Conservation (phyloP, 495 filamentous ascomycete genomes). For the Penicillium atrosanguineum region DNA sequence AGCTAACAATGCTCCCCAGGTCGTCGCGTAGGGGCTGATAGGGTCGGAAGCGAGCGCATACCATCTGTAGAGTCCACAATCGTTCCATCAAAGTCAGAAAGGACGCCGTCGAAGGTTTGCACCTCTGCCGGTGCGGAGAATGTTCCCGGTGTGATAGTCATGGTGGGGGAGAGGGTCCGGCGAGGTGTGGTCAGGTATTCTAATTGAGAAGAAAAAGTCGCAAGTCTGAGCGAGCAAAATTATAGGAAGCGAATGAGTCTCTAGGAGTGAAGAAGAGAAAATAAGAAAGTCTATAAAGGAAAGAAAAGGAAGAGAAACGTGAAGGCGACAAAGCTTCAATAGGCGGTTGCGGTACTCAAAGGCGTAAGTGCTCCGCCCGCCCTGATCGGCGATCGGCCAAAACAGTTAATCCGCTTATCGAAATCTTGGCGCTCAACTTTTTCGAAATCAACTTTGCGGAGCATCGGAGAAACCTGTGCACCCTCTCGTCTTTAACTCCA, state of each 20-base stretch:
- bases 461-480: slow-evolving; percentile 9
- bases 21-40: neutral
- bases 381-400: slow-evolving; percentile 39
- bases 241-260: neutral
- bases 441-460: slow-evolving; percentile 20
- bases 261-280: neutral
- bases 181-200: slow-evolving; percentile 3
- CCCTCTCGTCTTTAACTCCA: slow-evolving; percentile 7
- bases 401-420: slow-evolving; percentile 43
- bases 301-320: slow-evolving; percentile 3
- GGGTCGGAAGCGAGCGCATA: slow-evolving; percentile 10
- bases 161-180: slow-evolving; percentile 26
- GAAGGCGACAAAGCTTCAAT: neutral
- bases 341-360: slow-evolving; percentile 12
- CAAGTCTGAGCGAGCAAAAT: neutral
- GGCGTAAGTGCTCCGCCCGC: slow-evolving; percentile 13
- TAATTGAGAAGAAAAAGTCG: neutral
- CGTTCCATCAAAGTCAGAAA: slow-evolving; percentile 88
- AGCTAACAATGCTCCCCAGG: slow-evolving; percentile 1
- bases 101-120: slow-evolving; percentile 68
- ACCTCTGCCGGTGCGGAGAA: slow-evolving; percentile 60
- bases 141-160: slow-evolving; percentile 34
- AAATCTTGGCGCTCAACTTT: slow-evolving; percentile 42
- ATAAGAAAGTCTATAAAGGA: slow-evolving; percentile 7
- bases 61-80: slow-evolving; percentile 47